A percentile compares a stretch with the other conserved stretches of the same genome.
These are phyloP conservation scores for Cyberlindnera petersonii DNA, from an alignment of 805 yeast species.

Conservation along the genomic window DNA sequence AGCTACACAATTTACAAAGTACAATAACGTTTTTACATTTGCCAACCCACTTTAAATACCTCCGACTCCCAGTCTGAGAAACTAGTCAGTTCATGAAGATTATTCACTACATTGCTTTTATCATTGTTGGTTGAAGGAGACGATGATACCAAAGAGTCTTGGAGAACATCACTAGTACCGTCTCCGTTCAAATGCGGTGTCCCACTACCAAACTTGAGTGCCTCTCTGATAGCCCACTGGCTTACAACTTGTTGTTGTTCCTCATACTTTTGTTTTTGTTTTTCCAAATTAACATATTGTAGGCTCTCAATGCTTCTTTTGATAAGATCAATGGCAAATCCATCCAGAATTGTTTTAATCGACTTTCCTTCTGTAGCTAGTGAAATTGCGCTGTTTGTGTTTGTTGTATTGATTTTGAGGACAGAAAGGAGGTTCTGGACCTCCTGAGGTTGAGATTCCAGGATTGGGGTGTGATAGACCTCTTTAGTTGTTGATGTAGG, in stretches of 20 bases:
- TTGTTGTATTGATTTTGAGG: conserved; percentile 2
- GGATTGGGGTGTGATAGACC: too few relatives aligned
- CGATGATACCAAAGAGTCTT: too few relatives aligned
- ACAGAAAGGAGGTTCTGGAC: conserved; percentile 2
- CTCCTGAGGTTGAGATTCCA: neutral
- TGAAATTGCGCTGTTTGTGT: conserved; percentile 18
- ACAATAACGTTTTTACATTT: neutral
- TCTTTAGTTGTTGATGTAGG: neutral
- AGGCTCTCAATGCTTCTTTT: conserved; percentile 22
- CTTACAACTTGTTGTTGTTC: conserved; percentile 6
- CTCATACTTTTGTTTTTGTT: conserved; percentile 4
- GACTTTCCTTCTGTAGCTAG: conserved; percentile 26
- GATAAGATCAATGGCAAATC: conserved; percentile 21
- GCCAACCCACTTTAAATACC: conserved; percentile 9
- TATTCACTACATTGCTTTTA: too few relatives aligned
- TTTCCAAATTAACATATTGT: conserved; percentile 19
- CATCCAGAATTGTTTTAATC: conserved; percentile 21
- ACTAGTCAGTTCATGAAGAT: too few relatives aligned
- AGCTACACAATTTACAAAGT: too few relatives aligned
- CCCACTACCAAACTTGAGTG: conserved; percentile 11
- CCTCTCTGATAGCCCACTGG: conserved; percentile 10
- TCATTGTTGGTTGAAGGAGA: too few relatives aligned
- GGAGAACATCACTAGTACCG: too few relatives aligned
- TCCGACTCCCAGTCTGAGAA: conserved; percentile 8
- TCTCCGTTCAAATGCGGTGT: too few relatives aligned